A percentile compares a stretch with the other conserved stretches of the same genome.
These are phyloP conservation scores for Hibiscus tridactylites DNA, from an alignment of 345 rosid species.

Conservation along the genomic window DNA sequence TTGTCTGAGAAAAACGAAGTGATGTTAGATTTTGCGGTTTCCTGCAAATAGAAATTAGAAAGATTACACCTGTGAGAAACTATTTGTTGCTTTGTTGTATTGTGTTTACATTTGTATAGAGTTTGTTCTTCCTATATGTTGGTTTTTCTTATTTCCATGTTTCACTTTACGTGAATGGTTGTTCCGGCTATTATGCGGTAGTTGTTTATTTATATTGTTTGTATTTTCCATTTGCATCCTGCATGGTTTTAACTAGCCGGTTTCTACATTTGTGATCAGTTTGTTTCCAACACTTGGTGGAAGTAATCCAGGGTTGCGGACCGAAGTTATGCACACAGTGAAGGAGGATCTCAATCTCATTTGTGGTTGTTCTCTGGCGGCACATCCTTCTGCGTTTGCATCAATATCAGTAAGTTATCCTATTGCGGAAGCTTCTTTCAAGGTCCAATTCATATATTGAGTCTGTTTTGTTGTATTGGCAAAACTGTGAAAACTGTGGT, in stretches of 20 bases:
- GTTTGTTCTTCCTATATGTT: not conserved
- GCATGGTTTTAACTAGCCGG: not conserved
- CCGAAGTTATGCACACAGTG: constrained; percentile 73
- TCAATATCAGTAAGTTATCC: constrained; percentile 58
- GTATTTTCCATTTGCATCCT: no score
- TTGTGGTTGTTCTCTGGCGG: constrained; percentile 53
- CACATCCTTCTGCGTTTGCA: constrained; percentile 74
- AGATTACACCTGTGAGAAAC: not conserved
- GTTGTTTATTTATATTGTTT: no score
- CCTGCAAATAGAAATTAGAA: not conserved
- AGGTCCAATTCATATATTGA: not conserved
- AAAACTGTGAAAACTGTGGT: not conserved
- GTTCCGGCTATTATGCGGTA: no score
- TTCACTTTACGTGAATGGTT: no score
- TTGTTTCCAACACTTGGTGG: not conserved
- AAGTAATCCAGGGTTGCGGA: constrained; percentile 53
- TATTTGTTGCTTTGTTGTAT: constrained; percentile 2
- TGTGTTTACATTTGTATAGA: no score
- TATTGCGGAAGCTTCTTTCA: no score
- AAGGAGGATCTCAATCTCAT: constrained; percentile 70
- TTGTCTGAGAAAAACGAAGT: not conserved
- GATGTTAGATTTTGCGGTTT: not conserved
- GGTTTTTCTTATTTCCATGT: not conserved
- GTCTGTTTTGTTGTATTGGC: not conserved
- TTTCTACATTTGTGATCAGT: not conserved